phyloP scores from a whole-genome alignment of 345 rosid genomes.

The Brassica rapa region DNA sequence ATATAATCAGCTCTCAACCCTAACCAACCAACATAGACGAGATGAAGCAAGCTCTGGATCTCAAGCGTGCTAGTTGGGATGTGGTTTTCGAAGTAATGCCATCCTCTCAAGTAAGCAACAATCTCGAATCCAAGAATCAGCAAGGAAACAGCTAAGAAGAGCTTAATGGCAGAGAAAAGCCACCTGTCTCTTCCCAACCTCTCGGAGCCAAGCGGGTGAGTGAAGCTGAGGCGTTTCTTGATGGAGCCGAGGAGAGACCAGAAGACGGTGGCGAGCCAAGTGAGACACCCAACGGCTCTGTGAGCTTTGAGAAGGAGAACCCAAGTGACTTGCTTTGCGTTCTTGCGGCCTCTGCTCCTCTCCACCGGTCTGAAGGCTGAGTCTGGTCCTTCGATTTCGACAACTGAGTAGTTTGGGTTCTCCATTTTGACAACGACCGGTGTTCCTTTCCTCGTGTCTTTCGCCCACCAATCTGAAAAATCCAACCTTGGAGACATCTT shows the following conservation, averaged over 20 bases:
- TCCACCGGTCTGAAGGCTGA: conserved; percentile 81
- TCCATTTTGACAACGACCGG: conserved; percentile 92
- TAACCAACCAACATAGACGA: conserved; percentile 66
- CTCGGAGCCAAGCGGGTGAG: conserved; percentile 59
- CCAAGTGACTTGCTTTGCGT: conserved; percentile 91
- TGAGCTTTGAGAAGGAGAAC: conserved; percentile 91
- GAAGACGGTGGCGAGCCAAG: conserved; percentile 70
- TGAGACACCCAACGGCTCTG: conserved; percentile 76
- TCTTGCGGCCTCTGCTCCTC: conserved; percentile 70
- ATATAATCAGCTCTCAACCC: conserved; percentile 62
- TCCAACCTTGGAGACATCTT: conserved; percentile 71
- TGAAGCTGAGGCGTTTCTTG: conserved; percentile 65
- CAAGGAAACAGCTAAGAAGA: conserved; percentile 54
- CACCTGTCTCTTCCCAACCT: conserved; percentile 63
- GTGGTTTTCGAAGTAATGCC: conserved; percentile 72
- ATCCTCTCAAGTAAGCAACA: conserved; percentile 71
- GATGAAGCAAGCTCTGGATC: conserved; percentile 64
- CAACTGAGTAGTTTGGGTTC: conserved; percentile 77
- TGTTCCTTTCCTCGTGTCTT: conserved; percentile 64
- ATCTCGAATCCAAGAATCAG: conserved; percentile 62
- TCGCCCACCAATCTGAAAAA: conserved; percentile 73
- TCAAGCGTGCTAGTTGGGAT: conserved; percentile 59
- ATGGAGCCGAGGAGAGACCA: conserved; percentile 83
- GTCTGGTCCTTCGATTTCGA: conserved; percentile 88
- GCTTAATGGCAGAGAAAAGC: conserved; percentile 58